Base-by-base conservation (phyloP, 202 grass and related monocot genomes). In the Elaeis oleifera region DNA sequence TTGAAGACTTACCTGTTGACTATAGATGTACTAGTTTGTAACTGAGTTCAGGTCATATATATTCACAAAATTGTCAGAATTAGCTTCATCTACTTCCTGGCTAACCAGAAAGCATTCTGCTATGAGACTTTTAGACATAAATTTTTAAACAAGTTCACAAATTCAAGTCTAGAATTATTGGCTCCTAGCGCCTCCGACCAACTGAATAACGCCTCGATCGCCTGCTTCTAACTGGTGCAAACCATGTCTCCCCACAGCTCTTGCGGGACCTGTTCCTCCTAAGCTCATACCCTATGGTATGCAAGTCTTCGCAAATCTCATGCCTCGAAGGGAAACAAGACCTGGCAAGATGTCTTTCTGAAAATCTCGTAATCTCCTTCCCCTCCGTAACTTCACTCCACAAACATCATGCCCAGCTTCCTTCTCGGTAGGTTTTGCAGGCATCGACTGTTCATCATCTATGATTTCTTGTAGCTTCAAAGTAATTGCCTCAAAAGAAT, bases 311-410 rank as follows among this genome's bases (percentile, higher is more conserved):
- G 0, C 94, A 94, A 78, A 99, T 94, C 67, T 99, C 88, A 3
- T 86, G 82, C 71, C 80, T 89, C 8, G 82, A 77, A 99, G 80
- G 25, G 88, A 80, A 52, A 96, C 76, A 7, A 99, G 74, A 7
- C 94, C 85, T 23, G 94, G 94, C 20, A 99, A 55, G 70, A 99
- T 83, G 29, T 99, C 94, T 56, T 84, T 80, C 48, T 94, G 88
- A 39, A 99, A 99, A 69, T 99, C 86, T 56, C 94, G 64, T 62
- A 99, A 67, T 20, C 87, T 81, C 50, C 87, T 85, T 58, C 88
- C 94, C 72, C 94, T 99, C 44, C 74, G 85, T 29, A 99, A 70
- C 36, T 84, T 92, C 73, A 92, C 77, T 7, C 76, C 73, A 14
- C 83, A 71, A 4, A 69, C 18, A 3, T 63, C 50, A 18, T 53